A percentile compares a stretch with the other conserved stretches of the same genome.
Evolutionary conservation across 1,139 yeast species (phyloP).

Genomic region (Pichia sp.): DNA sequence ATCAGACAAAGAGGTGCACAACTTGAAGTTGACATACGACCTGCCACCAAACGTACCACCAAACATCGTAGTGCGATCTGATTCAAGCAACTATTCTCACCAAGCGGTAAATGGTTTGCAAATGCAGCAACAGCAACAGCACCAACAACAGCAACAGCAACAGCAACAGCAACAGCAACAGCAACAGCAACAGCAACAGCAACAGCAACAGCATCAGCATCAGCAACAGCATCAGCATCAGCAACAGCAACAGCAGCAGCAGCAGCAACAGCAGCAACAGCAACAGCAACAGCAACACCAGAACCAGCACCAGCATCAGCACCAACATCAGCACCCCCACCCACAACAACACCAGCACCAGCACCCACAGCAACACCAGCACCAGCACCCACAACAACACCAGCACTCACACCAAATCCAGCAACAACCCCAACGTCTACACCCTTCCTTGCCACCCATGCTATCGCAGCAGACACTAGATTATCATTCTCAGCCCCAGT

Average conservation of each 20-base stretch:
- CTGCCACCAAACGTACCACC: conserved; percentile 7
- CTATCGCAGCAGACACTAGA: conserved; percentile 5
- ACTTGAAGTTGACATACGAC: conserved; percentile 22
- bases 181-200: too few relatives aligned
- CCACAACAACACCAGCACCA: neutral
- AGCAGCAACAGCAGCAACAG: too few relatives aligned
- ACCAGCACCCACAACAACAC: neutral
- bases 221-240: too few relatives aligned
- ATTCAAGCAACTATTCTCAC: neutral
- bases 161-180: too few relatives aligned
- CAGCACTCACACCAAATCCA: conserved; percentile 1
- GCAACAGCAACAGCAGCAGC: too few relatives aligned
- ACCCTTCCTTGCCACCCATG: neutral
- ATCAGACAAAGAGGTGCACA: conserved; percentile 28
- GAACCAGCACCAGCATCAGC: neutral
- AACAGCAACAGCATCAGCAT: too few relatives aligned
- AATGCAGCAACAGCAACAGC: conserved; percentile 1
- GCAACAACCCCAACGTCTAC: conserved; percentile 1
- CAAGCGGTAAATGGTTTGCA: conserved; percentile 1
- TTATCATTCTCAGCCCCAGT: conserved; percentile 7
- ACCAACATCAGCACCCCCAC: neutral
- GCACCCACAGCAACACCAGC: neutral
- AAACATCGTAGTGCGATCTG: neutral
- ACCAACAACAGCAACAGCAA: neutral
- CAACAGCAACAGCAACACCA: too few relatives aligned